phyloP scores from a whole-genome alignment of 345 rosid genomes.

The Sonneratia alba region DNA sequence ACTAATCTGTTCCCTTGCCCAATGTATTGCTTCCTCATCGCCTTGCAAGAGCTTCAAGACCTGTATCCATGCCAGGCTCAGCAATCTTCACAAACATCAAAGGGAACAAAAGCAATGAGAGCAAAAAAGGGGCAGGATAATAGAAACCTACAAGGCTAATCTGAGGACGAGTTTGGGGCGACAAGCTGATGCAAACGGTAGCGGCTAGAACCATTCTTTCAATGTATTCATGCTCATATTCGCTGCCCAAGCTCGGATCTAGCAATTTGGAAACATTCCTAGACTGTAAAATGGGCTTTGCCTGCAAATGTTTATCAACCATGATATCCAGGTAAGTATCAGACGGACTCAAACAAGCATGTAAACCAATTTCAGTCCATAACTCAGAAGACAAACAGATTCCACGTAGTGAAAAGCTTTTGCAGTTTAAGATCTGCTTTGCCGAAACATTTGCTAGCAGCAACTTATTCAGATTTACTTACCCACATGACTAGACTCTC shows the following conservation, averaged over 20 bases:
- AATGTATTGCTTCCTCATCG: slow-evolving; percentile 50
- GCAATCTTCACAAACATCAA: neutral
- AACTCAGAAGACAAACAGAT: neutral
- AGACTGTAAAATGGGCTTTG: slow-evolving; percentile 66
- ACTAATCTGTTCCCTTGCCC: slow-evolving; percentile 55
- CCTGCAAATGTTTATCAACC: slow-evolving; percentile 29
- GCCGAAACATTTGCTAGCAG: neutral
- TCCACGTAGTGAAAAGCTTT: neutral
- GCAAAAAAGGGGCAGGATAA: neutral
- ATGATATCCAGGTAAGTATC: neutral
- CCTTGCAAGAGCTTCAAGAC: slow-evolving; percentile 77
- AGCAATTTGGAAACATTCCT: slow-evolving; percentile 58
- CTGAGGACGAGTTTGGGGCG: slow-evolving; percentile 55
- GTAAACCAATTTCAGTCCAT: neutral
- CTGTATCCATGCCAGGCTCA: slow-evolving; percentile 22
- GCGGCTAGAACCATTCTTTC: slow-evolving; percentile 83
- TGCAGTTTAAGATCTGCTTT: neutral
- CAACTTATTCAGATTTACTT: slow-evolving; percentile 18
- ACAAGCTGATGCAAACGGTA: slow-evolving; percentile 58
- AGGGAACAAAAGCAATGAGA: slow-evolving; percentile 3
- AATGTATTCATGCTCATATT: slow-evolving; percentile 30
- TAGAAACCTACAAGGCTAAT: slow-evolving; percentile 45
- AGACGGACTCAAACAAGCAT: neutral
- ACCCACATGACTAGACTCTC: slow-evolving; percentile 98
- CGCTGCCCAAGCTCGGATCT: slow-evolving; percentile 47